These are phyloP conservation scores for Eucalyptus marginata DNA, from an alignment of 345 rosid genomes.

Conservation along the genomic window DNA sequence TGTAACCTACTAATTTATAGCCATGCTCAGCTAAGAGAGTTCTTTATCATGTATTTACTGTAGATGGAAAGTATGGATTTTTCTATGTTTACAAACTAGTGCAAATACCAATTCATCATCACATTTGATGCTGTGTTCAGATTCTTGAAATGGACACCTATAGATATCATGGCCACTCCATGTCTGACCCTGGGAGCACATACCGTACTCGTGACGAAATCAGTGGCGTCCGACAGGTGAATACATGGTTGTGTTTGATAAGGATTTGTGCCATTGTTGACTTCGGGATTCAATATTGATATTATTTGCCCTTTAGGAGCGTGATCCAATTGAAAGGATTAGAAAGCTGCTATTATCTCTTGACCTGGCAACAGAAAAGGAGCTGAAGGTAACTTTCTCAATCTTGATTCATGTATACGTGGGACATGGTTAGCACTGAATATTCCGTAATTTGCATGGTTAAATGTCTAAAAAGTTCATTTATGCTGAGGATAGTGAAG, in stretches of 20 bases:
- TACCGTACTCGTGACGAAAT: slow-evolving; percentile 99
- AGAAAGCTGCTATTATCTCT: slow-evolving; percentile 65
- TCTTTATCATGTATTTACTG: neutral
- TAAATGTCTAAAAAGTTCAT: neutral
- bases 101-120: neutral
- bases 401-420: neutral
- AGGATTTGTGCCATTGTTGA: neutral
- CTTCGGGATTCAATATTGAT: neutral
- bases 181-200: slow-evolving; percentile 99
- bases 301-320: slow-evolving; percentile 38
- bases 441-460: neutral
- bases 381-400: slow-evolving; percentile 54
- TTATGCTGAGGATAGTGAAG: neutral
- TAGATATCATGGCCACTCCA: slow-evolving; percentile 97
- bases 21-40: neutral
- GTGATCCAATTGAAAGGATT: slow-evolving; percentile 89
- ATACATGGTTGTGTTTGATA: neutral
- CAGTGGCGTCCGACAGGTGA: slow-evolving; percentile 87
- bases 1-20: neutral
- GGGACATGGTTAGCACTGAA: neutral
- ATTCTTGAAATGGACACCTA: slow-evolving; percentile 99
- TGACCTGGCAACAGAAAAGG: slow-evolving; percentile 91
- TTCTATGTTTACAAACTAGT: neutral
- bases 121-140: slow-evolving; percentile 23
- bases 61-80: neutral